Base-by-base conservation (phyloP, 2,329 filamentous ascomycete species). In the Sarocladium brachiariae region DNA sequence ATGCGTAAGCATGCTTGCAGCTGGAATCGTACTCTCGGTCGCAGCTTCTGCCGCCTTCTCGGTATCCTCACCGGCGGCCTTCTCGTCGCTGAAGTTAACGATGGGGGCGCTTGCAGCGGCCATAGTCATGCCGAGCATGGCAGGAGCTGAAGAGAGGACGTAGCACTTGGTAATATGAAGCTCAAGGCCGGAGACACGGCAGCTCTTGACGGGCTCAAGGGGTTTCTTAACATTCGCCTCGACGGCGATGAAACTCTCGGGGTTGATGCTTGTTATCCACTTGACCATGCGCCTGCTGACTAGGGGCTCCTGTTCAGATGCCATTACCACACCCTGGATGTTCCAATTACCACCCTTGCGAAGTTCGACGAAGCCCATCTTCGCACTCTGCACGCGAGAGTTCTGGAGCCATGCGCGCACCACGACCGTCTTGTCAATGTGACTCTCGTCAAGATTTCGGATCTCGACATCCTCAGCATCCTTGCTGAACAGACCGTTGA, bases 241-340 rank as follows among this genome's bases (percentile, higher is more conserved):
- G 53, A 96, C 83, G 35, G 84, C 73, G 23, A 96, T 83, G 59
- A 87, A 90, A 59, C 86, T 89, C 75, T 96, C 92, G 41, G 85
- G 76, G 62, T 81, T 86, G 58, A 96, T 71, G 38, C 74, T 78
- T 45, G 80, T 81, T 47, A 86, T 83, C 81, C 87, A 97, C 73
- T 97, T 97, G 65, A 96, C 88, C 92, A 97, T 97, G 69, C 88
- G 89, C 65, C 84, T 85, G 55, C 81, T 87, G 38, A 90, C 87
- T 33, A 90, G 79, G 6, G 71, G 70, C 47, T 71, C 78, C 31
- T 76, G 82, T 61, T 89, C 81, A 63, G 78, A 83, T 46, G 81
- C 85, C 16, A 78, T 75, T 21, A 88, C 73, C 30, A 95, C 83
- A 37, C 85, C 88, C 72, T 95, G 89, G 33, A 95, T 83, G 16